A percentile compares a stretch with the other conserved stretches of the same genome.
These are phyloP conservation scores for Eragrostis tef DNA, from an alignment of 202 grass and related monocot genomes.

Conservation along the genomic window DNA sequence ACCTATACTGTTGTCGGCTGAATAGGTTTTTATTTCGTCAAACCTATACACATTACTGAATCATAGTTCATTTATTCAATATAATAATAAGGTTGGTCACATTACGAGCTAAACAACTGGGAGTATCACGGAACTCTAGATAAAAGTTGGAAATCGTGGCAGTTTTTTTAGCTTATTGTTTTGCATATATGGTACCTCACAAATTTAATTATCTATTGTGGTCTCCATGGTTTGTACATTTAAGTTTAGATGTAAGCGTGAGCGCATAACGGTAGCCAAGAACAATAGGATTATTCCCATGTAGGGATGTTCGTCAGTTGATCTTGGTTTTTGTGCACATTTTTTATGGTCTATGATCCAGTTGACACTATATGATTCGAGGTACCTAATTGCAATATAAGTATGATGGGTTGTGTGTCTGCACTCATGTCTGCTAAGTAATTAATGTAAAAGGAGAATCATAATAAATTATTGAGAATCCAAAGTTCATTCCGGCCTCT, in stretches of 20 bases:
- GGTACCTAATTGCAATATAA: not conserved
- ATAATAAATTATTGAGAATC: not conserved
- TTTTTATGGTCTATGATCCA: not conserved
- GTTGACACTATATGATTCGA: not conserved
- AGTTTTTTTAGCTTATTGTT: not conserved
- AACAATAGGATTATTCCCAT: slow-evolving; percentile 20
- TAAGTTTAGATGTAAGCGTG: not conserved
- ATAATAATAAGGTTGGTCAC: not conserved
- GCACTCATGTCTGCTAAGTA: not conserved
- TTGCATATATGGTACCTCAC: no score
- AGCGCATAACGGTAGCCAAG: not conserved
- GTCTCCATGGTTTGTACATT: no score
- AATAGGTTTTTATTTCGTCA: no score
- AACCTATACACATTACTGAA: not conserved
- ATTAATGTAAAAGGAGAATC: not conserved
- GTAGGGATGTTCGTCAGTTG: slow-evolving; percentile 16
- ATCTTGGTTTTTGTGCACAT: not conserved
- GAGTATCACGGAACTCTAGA: no score
- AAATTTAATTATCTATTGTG: no score
- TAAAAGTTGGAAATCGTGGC: no score
- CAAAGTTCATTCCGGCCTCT: not conserved
- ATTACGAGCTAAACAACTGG: not conserved
- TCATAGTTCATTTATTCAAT: not conserved
- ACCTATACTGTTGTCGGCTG: not conserved
- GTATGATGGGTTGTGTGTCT: not conserved